These are phyloP conservation scores for Leccinum pallidistipes DNA, from an alignment of 1,284 basidiomycete species.

Conservation along the genomic window DNA sequence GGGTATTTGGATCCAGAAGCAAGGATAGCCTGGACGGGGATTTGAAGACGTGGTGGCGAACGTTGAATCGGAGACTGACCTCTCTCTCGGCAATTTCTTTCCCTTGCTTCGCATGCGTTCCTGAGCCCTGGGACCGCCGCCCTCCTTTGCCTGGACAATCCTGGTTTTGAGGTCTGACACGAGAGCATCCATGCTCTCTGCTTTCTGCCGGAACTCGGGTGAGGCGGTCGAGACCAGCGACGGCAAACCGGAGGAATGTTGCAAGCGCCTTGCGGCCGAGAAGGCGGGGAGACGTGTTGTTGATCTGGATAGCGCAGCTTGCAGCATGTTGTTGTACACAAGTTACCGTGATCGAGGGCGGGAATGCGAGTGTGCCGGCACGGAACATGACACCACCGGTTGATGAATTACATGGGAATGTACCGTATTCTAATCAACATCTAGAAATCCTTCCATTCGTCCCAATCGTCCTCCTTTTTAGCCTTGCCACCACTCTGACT, in stretches of 20 bases:
- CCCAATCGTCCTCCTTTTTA: slow-evolving; percentile 61
- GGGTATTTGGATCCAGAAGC: slow-evolving; percentile 83
- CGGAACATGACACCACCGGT: slow-evolving; percentile 22
- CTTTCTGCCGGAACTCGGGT: slow-evolving; percentile 67
- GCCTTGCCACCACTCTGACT: slow-evolving; percentile 26
- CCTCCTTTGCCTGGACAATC: slow-evolving; percentile 55
- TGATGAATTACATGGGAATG: slow-evolving; percentile 6
- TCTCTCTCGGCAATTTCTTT: slow-evolving; percentile 85
- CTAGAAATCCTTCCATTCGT: slow-evolving; percentile 79
- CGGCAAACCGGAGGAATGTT: slow-evolving; percentile 74
- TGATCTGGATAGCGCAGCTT: slow-evolving; percentile 18
- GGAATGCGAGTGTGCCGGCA: slow-evolving; percentile 14
- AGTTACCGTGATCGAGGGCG: neutral
- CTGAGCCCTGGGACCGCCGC: slow-evolving; percentile 68
- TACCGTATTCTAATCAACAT: neutral
- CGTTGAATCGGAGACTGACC: slow-evolving; percentile 45
- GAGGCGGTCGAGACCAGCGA: slow-evolving; percentile 65
- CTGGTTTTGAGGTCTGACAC: slow-evolving; percentile 64
- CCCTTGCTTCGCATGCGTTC: slow-evolving; percentile 78
- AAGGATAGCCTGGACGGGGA: slow-evolving; percentile 48
- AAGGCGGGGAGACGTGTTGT: neutral
- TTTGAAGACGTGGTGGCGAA: slow-evolving; percentile 4
- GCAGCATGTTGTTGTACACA: slow-evolving; percentile 19
- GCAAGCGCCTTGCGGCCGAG: slow-evolving; percentile 30
- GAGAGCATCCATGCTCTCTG: slow-evolving; percentile 66